Percentiles rank a stretch among this genome's conserved stretches.
These are phyloP conservation scores for Choricystis sp. DNA, from an alignment of 139 green algal species.

Conservation along the genomic window DNA sequence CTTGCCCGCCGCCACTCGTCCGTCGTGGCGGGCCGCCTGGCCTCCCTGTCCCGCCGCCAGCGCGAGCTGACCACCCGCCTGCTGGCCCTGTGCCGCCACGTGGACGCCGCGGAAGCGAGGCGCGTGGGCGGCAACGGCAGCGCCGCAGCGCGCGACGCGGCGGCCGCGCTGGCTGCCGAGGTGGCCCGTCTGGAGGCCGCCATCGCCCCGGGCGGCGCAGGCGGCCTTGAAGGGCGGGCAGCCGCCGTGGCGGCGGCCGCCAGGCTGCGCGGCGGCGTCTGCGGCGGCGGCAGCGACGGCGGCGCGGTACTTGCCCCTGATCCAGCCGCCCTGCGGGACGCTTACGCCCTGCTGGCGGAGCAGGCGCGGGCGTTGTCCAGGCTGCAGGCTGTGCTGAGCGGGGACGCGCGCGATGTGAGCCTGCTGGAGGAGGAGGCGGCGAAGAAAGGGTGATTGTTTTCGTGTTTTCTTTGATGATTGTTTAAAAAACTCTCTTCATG, in stretches of 20 bases:
- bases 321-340: neutral
- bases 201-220: neutral
- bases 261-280: neutral
- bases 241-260: neutral
- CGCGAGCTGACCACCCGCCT: neutral
- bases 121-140: too few species aligned
- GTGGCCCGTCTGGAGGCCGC: neutral
- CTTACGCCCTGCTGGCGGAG: neutral
- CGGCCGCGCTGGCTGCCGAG: neutral
- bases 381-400: neutral
- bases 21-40: neutral
- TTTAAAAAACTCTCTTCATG: too few species aligned
- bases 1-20: neutral
- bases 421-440: neutral
- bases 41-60: neutral
- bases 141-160: too few species aligned
- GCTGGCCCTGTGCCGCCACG: neutral
- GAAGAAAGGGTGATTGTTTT: neutral
- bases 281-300: too few species aligned
- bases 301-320: neutral
- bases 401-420: neutral
- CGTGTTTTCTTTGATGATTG: too few species aligned
- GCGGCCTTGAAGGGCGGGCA: neutral
- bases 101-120: neutral
- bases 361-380: neutral